Evolutionary conservation across 148 eudicot species (phyloP), one percentile per base, ranked within the genome.

Genomic region (Nepenthes mirabilis): DNA sequence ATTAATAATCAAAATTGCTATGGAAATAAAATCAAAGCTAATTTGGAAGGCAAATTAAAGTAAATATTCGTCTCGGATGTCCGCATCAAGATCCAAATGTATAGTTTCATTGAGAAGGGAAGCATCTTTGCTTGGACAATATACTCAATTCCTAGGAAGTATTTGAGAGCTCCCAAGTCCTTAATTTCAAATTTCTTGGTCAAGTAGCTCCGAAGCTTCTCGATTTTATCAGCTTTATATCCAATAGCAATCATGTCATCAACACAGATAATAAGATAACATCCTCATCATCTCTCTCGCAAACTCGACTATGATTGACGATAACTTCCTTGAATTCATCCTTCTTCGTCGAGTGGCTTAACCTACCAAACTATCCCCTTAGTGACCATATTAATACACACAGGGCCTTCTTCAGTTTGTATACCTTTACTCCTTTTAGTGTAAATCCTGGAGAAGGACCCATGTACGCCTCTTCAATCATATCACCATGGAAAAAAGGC

Each of bases 401-500:
- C 8, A 57, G 14, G 7, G 43, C 13, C 43, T 36, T 35, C 8
- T 36, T 35, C 5, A 57, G 13, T 11, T 14, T 34, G 35, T 1
- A 57, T 2, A 37, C 60, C 13, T 57, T 6, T 3, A 6, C 10
- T 3, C n/a, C 2, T 3, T 5, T 10, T 34, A 8, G 6, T 11
- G 12, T 11, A 57, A 34, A 37, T 35, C 60, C n/a, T 34, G 14
- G 40, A 5, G 45, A 8, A 8, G 60, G 60, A 2, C 1, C 43
- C 60, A 36, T 35, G 12, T 35, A 57, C 2, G 2, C 34, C 13
- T 57, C 34, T 33, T 55, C 58, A 3, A 13, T 3, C 5, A 55
- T 8, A 14, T 55, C 35, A 3, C 58, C 58, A 55, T 55, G 58
- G 6, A 55, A 11, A 23, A 55, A 55, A 13, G 58, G 58, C 58